A percentile compares a stretch with the other conserved stretches of the same genome.
phyloP scores from a whole-genome alignment of 352 stramenopile genomes.

The Globisporangium okanoganense region DNA sequence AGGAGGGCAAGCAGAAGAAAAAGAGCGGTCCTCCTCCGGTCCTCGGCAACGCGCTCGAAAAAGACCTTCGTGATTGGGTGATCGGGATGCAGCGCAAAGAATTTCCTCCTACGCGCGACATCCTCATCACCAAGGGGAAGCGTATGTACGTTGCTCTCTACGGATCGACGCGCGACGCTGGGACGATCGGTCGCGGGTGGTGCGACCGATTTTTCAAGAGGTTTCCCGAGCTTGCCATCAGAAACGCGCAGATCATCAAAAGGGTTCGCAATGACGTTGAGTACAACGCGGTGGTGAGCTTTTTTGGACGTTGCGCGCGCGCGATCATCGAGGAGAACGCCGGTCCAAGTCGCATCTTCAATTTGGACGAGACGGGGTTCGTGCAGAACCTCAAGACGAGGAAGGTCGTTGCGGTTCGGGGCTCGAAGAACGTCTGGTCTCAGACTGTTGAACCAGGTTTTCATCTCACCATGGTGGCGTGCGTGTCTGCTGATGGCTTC shows the following conservation, averaged over 20 bases:
- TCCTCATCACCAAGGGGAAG: neutral
- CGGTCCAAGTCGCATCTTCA: neutral
- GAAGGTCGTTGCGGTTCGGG: neutral
- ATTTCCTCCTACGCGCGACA: neutral
- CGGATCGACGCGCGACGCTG: neutral
- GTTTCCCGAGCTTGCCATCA: neutral
- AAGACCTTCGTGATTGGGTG: neutral
- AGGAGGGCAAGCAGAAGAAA: neutral
- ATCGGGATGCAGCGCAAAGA: neutral
- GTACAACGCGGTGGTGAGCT: neutral
- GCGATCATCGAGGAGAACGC: neutral
- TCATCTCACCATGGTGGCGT: neutral
- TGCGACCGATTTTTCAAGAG: neutral
- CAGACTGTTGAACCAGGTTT: neutral
- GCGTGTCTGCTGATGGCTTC: neutral
- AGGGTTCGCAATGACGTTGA: neutral
- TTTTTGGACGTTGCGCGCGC: neutral
- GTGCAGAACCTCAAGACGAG: neutral
- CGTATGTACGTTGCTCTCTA: neutral
- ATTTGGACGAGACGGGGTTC: neutral
- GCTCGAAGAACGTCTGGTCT: neutral
- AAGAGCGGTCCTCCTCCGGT: neutral
- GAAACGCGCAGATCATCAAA: neutral
- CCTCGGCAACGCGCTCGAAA: neutral
- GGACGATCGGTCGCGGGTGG: neutral